Evolutionary conservation across 2,329 filamentous ascomycete species (phyloP), one percentile per base, ranked within the genome.

Genomic region (Blumeria graminis): DNA sequence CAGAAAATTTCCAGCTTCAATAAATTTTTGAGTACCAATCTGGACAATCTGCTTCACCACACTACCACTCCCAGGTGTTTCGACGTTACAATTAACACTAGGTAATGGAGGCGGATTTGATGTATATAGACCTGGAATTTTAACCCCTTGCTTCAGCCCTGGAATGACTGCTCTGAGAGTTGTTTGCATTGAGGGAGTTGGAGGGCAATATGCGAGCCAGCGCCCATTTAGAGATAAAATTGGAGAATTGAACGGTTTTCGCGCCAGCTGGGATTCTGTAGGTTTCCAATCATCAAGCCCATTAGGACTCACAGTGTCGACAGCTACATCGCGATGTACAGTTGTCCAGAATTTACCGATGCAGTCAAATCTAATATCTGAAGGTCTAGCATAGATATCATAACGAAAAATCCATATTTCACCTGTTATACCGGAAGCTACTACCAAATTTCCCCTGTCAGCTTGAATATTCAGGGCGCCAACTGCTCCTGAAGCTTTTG

Each of bases 311-410:
- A 55, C 58, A 6, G 62, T 41, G 16, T 66, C 63, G 28, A 71
- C 71, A 58, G 73, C 73, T 16, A 71, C 68, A 34, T 71, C 70
- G 61, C 80, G 76, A 65, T 92, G 86, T 33, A 94, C 72, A 48
- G 81, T 82, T 0, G 92, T 95, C 92, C 92, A 98, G 16, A 93
- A 71, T 69, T 98, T 98, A 18, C 83, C 89, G 56, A 92, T 73
- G 63, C 88, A 95, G 39, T 69, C 61, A 43, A 65, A 62, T 11
- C 56, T 58, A 9, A 57, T 58, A 7, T 33, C 48, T 2, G 46
- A 55, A 22, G 34, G 22, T 4, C 36, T 36, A 10, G 46, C 72
- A 66, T 76, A 82, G 14, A 68, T 65, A 48, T 70, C 61, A 59
- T 80, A 76, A 8, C 74, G 71, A 62, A 76, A 96, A 7, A 94